phyloP scores from a whole-genome alignment of 306 rosid genomes.

The Quillaja saponaria region DNA sequence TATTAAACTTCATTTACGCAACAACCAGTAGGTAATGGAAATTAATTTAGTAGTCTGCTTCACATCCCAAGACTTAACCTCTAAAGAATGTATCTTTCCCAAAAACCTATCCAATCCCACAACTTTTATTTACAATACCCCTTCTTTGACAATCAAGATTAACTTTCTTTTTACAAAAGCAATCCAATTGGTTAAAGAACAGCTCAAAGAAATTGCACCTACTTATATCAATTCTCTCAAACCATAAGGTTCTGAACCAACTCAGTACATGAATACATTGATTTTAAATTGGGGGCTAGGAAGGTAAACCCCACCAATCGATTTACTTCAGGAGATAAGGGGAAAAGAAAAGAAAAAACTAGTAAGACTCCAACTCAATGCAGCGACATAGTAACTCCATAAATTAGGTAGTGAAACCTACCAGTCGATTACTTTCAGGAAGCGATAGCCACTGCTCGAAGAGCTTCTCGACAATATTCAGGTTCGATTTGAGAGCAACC shows the following conservation, averaged over 20 bases:
- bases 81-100: background rate
- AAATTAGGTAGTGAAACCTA: slow-evolving; percentile 42
- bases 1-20: no score
- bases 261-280: slow-evolving; percentile 8
- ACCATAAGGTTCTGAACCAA: background rate
- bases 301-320: slow-evolving; percentile 65
- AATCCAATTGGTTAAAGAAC: no score
- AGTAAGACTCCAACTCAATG: no score
- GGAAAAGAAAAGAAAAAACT: no score
- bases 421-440: slow-evolving; percentile 84
- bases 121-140: slow-evolving; percentile 5
- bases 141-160: slow-evolving; percentile 6
- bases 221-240: slow-evolving; percentile 1
- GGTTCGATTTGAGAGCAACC: slow-evolving; percentile 74
- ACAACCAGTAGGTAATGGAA: no score
- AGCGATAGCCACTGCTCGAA: slow-evolving; percentile 97
- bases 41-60: no score
- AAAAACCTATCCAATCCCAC: slow-evolving; percentile 23
- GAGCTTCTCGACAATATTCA: slow-evolving; percentile 65
- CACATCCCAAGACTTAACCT: no score
- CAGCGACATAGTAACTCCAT: no score
- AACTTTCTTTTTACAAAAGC: background rate
- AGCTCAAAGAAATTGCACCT: background rate
- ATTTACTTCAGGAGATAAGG: slow-evolving; percentile 67
- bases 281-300: slow-evolving; percentile 2